These are phyloP conservation scores for Phytophthora fragariaefolia DNA, from an alignment of 352 stramenopile species.

Conservation along the genomic window DNA sequence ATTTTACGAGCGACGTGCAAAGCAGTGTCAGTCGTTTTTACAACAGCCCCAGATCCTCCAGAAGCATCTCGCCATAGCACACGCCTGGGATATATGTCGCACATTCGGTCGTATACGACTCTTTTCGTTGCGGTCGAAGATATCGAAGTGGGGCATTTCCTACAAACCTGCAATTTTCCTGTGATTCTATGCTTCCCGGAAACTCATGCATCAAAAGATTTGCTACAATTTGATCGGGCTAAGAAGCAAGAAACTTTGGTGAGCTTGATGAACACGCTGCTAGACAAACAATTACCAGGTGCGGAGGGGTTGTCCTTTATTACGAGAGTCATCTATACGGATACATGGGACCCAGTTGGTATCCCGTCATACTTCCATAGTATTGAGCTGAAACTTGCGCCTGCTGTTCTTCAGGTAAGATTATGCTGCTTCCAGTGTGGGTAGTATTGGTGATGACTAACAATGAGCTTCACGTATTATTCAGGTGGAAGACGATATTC, in stretches of 20 bases:
- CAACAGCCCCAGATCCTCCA: conserved; percentile 55
- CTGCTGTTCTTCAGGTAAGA: conserved; percentile 73
- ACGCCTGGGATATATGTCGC: conserved; percentile 68
- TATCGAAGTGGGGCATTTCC: conserved; percentile 74
- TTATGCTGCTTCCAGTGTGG: background rate
- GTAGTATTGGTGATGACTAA: conserved; percentile 3
- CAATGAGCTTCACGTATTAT: background rate
- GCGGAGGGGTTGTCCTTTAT: conserved; percentile 40
- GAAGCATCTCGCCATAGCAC: conserved; percentile 52
- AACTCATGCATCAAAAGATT: conserved; percentile 32
- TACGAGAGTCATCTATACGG: conserved; percentile 60
- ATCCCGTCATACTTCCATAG: conserved; percentile 75
- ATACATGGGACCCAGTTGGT: conserved; percentile 50
- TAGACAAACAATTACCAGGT: conserved; percentile 53
- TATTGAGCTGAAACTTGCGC: conserved; percentile 62
- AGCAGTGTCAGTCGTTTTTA: conserved; percentile 52
- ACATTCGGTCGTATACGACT: conserved; percentile 69
- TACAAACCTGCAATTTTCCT: conserved; percentile 78
- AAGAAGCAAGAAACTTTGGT: conserved; percentile 49
- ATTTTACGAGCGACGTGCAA: conserved; percentile 54
- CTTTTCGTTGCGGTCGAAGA: conserved; percentile 56
- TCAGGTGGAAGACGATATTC: conserved; percentile 67
- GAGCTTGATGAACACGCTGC: conserved; percentile 38
- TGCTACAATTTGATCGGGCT: conserved; percentile 43
- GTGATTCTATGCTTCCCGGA: conserved; percentile 64